These are phyloP conservation scores for Silybum marianum DNA, from an alignment of 129 eudicot species.

Conservation along the genomic window DNA sequence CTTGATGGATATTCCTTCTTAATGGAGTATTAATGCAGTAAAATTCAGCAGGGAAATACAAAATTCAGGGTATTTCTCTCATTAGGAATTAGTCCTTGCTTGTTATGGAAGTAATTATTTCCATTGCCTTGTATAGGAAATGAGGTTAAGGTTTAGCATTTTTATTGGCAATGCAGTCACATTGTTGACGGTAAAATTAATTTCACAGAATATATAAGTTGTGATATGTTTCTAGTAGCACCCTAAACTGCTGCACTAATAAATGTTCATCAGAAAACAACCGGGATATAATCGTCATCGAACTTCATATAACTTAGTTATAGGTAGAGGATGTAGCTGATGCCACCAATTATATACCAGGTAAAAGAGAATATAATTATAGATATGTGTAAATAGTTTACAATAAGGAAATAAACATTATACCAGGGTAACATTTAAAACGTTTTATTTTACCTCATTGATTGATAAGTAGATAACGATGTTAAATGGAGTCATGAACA, in stretches of 20 bases:
- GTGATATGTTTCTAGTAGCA: neutral
- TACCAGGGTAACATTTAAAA: neutral
- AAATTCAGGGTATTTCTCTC: conserved; percentile 2
- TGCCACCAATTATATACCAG: neutral
- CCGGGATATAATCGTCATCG: neutral
- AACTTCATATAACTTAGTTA: neutral
- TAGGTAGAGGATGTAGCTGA: conserved; percentile 5
- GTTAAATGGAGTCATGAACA: conserved; percentile 5
- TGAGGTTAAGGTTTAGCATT: conserved; percentile 9
- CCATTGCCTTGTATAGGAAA: neutral
- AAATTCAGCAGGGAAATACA: conserved; percentile 5
- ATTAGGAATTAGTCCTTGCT: neutral
- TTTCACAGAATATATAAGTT: neutral
- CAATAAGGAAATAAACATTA: conserved; percentile 9
- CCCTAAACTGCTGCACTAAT: neutral
- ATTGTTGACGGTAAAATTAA: conserved; percentile 13
- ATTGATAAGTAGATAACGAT: conserved; percentile 1
- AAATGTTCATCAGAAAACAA: neutral
- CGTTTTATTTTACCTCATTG: conserved; percentile 1
- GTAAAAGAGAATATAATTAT: neutral
- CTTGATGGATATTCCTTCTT: conserved; percentile 9
- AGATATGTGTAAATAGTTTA: conserved; percentile 1
- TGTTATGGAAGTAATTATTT: neutral
- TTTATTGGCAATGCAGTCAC: neutral
- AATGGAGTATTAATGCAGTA: conserved; percentile 7